Evolutionary conservation across 2,329 filamentous ascomycete genomes (phyloP), one percentile per base, ranked within the genome.

Genomic region (Sclerotinia subarctica): DNA sequence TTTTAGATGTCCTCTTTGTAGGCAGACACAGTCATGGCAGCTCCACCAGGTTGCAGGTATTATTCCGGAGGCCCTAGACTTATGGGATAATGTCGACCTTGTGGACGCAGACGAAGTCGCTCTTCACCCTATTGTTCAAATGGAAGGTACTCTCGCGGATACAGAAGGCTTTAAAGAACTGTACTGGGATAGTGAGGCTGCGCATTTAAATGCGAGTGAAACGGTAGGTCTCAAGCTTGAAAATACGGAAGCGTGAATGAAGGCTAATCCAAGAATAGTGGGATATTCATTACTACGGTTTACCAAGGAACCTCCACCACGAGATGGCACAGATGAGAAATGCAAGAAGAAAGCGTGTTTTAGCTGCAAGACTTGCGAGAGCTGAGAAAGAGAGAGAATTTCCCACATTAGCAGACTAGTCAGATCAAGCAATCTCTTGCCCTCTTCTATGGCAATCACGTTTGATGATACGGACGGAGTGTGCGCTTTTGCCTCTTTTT

Each of bases 71-170:
- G 56, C 52, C 2, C 24, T 32, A 17, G 69, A 70, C 29, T 60
- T 72, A 17, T 72, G 70, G 68, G 69, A 72, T 44, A 66, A 67
- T 21, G 60, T 60, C 17, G 52, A 64, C 15, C 44, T 62, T 21
- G 42, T 59, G 35, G 64, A 42, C 21, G 19, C 24, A 5, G 44
- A 19, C 15, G 38, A 66, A 44, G 17, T 6, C 5, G 5, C 29
- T 44, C 6, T 1, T 26, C 64, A 59, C 15, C 51, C 64, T 35
- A 35, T 59, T n/a, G 44, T 59, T 15, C 38, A 35, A 26, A 29
- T 54, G 32, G 62, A 54, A 26, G 51, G 35, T 56, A 56, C 62
- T 17, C 60, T 32, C 6, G 51, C 4, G 4, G 49, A 64, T 44
- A 2, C 3, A 17, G 49, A 56, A 15, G 62, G 51, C 8, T 59